These are phyloP conservation scores for Syncephalastrum contaminatum DNA, from an alignment of 371 early-diverging fungal species.

Conservation along the genomic window DNA sequence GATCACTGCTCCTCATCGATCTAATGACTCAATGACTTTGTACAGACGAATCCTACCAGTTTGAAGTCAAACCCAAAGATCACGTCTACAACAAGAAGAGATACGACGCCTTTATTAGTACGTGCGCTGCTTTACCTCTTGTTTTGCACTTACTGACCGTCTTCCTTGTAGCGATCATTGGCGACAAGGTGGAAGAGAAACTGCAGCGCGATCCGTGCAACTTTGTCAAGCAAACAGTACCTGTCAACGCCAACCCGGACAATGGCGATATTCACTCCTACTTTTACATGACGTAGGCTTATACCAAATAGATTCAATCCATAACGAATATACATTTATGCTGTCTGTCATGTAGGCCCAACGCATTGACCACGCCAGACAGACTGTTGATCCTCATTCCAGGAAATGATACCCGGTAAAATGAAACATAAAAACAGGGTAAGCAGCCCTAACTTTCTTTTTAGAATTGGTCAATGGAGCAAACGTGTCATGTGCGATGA, in stretches of 20 bases:
- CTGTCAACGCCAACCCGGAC: slow-evolving; percentile 30
- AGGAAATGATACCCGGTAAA: slow-evolving; percentile 39
- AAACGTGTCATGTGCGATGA: slow-evolving; percentile 46
- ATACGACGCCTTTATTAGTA: slow-evolving; percentile 43
- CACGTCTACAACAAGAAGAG: slow-evolving; percentile 38
- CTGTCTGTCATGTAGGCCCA: slow-evolving; percentile 24
- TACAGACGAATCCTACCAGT: slow-evolving; percentile 33
- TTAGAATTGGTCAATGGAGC: slow-evolving; percentile 47
- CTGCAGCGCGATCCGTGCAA: slow-evolving; percentile 28
- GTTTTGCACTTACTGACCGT: not conserved
- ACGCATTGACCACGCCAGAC: slow-evolving; percentile 44
- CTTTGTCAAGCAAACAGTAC: slow-evolving; percentile 32
- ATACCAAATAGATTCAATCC: no score
- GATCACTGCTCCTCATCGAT: not conserved
- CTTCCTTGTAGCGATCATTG: slow-evolving; percentile 28
- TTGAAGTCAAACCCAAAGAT: slow-evolving; percentile 37
- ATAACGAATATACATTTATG: not conserved
- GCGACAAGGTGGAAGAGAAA: slow-evolving; percentile 33
- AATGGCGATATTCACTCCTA: slow-evolving; percentile 30
- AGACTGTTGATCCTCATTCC: slow-evolving; percentile 42
- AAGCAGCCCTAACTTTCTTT: slow-evolving; percentile 1
- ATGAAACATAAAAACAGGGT: not conserved
- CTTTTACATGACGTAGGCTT: slow-evolving; percentile 43
- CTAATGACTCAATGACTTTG: not conserved
- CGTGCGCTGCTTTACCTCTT: not conserved